A percentile compares a stretch with the other conserved stretches of the same genome.
Evolutionary conservation across 1,139 yeast genomes (phyloP).

Genomic region (Yamadazyma atmosphaerica): DNA sequence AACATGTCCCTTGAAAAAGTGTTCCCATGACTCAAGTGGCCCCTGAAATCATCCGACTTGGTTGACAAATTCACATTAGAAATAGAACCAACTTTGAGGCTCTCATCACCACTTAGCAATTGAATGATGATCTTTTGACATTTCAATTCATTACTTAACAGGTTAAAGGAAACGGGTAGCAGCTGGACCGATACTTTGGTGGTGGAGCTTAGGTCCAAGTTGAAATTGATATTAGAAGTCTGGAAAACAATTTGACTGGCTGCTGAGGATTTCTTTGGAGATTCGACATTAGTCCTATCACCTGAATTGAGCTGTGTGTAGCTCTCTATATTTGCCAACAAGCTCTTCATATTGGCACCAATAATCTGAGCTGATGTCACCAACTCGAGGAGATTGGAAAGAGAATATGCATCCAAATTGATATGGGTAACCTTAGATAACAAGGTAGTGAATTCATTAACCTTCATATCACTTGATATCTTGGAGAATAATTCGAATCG

Average conservation of each 20-base stretch:
- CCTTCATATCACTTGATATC: conserved; percentile 17
- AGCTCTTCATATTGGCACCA: conserved; percentile 8
- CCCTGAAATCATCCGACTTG: conserved; percentile 24
- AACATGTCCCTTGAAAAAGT: conserved; percentile 22
- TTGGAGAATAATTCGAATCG: conserved; percentile 50
- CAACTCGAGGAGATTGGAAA: conserved; percentile 12
- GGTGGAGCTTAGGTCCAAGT: conserved; percentile 4
- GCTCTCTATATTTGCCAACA: conserved; percentile 14
- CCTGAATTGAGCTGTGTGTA: conserved; percentile 5
- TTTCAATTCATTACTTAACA: conserved; percentile 26
- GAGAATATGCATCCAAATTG: conserved; percentile 25
- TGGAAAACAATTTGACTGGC: conserved; percentile 29
- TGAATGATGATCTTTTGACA: conserved; percentile 31
- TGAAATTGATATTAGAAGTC: conserved; percentile 26
- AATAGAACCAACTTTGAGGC: conserved; percentile 20
- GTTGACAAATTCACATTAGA: conserved; percentile 21
- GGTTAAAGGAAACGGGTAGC: conserved; percentile 41
- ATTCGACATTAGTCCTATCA: too few relatives aligned
- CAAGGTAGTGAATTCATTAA: conserved; percentile 41
- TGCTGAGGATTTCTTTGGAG: conserved; percentile 3
- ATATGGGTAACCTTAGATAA: conserved; percentile 44
- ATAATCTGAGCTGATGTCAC: conserved; percentile 19
- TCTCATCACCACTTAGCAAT: conserved; percentile 6
- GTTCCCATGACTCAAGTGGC: conserved; percentile 21
- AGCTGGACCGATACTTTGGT: conserved; percentile 21